Evolutionary conservation across 768 basidiomycete species (phyloP), one percentile per base, ranked within the genome.

Genomic region (Candolleomyces eurysporus): DNA sequence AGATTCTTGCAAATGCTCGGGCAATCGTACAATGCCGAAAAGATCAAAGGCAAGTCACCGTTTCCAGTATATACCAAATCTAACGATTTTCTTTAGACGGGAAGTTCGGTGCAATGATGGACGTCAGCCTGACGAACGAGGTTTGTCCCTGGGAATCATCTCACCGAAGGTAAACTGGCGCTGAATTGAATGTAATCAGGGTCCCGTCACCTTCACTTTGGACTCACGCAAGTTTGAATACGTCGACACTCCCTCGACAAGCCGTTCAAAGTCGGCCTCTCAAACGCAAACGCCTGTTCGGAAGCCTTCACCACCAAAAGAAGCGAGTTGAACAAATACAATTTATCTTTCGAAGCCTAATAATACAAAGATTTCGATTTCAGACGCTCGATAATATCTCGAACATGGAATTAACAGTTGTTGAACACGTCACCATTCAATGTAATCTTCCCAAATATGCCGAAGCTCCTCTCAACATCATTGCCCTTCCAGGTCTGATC

Each of bases 101-200:
- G n/a, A 81, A 79, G 65, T 97, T 98, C 70, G 94, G 94, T 36
- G 95, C 94, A 5, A 96, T 96, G 95, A 98, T 98, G 95, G 84
- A 87, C 60, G 92, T 98, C 57, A 84, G 79, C 63, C 74, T 96
- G 59, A 89, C 83, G 21, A 98, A 98, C 71, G 95, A 98, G 78
- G 94, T 92, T 72, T 45, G 79, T 67, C 52, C 58, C 40, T 30
- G 49, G 54, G 32, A 45, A 21, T 42, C 61, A 43, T 59, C 19
- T 55, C 59, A 59, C 76, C 79, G 78, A 36, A 79, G 81, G 36
- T 31, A 21, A 45, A 61, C 77, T 82, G 55, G 80, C 75, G 48
- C 62, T 40, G 48, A 52, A 26, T 30, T 22, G 26, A 16, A 32
- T 26, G 13, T 48, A 48, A 61, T 52, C 64, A 93, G 90, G 92